phyloP scores from a whole-genome alignment of 1,139 yeast genomes.

The Protomyces macrosporus region DNA sequence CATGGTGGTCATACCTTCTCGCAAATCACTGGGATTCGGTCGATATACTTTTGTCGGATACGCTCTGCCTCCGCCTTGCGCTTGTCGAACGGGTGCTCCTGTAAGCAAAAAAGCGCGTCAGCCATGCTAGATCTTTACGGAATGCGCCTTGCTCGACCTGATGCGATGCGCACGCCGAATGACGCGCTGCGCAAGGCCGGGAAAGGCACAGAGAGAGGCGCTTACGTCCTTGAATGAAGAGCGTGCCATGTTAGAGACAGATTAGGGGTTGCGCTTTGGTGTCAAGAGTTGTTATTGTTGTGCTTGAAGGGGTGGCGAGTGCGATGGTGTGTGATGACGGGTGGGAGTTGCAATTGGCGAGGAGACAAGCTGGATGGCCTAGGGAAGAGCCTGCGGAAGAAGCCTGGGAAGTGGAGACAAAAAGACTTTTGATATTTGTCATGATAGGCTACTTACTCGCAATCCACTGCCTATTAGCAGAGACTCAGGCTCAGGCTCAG shows the following conservation, averaged over 20 bases:
- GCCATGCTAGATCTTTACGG: neutral
- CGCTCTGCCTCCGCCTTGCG: slow-evolving; percentile 94
- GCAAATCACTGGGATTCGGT: slow-evolving; percentile 93
- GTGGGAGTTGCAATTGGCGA: too few species aligned
- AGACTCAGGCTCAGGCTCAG: too few species aligned
- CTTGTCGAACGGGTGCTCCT: slow-evolving; percentile 49
- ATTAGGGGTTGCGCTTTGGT: too few species aligned
- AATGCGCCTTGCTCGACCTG: neutral
- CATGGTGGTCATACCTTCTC: slow-evolving; percentile 55
- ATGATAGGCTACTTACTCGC: too few species aligned
- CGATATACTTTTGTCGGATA: slow-evolving; percentile 80
- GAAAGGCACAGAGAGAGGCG: neutral
- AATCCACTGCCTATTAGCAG: too few species aligned
- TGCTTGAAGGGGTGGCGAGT: too few species aligned
- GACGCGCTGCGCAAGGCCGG: neutral
- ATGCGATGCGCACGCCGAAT: neutral
- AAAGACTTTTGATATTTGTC: too few species aligned
- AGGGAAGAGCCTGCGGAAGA: too few species aligned
- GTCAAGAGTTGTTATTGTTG: too few species aligned
- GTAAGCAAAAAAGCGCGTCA: neutral
- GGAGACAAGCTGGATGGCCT: too few species aligned
- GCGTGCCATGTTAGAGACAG: neutral
- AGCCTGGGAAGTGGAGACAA: too few species aligned
- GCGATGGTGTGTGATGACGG: too few species aligned
- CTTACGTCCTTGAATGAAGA: slow-evolving; percentile 25